Evolutionary conservation across 805 yeast species (phyloP), one percentile per base, ranked within the genome.

Genomic region (Monosporozyma servazzii): DNA sequence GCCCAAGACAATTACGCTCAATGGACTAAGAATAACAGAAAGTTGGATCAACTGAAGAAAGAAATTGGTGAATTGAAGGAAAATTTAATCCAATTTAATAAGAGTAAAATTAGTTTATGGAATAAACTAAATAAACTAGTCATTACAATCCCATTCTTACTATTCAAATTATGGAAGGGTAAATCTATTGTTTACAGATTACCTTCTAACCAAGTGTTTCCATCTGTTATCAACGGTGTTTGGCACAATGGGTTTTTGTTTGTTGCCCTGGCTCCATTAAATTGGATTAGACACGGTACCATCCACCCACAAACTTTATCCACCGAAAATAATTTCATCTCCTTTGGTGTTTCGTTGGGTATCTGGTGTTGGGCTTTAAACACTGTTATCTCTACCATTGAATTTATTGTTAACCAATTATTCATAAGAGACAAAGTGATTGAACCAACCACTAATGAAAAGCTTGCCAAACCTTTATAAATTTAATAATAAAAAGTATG

Each of bases 1-100:
- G 91, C 97, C 1, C 96, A 91, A 67, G 97, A 93, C 65, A 82
- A 93, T 61, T 93, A 91, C 66, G 96, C 97, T 29, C 83, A 79
- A 61, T 93, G 98, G 98, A 95, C 97, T 1, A 88, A 88, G 65
- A 74, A 90, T 55, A 90, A 88, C 61, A 77, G 99, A 47, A 77
- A 75, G 58, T 70, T 76, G 52, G 89, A 84, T 56, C 75, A 77
- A 53, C 61, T 86, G 48, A 73, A 75, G 44, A 72, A 67, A 15
- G 80, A 85, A 53, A 70, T 84, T 43, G 76, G 73, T 17, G 52
- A 58, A 8, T 57, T 78, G 45, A 75, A 73, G 48, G 63, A 67
- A 42, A 59, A 66, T 10, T 61, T 84, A 13, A 43, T 47, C 25
- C 49, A 53, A 41, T 39, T 51, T 20, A 52, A 58, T 40, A 41